Evolutionary conservation across 2,329 filamentous ascomycete genomes (phyloP), one percentile per base, ranked within the genome.

Genomic region (Cucurbitaria berberidis): DNA sequence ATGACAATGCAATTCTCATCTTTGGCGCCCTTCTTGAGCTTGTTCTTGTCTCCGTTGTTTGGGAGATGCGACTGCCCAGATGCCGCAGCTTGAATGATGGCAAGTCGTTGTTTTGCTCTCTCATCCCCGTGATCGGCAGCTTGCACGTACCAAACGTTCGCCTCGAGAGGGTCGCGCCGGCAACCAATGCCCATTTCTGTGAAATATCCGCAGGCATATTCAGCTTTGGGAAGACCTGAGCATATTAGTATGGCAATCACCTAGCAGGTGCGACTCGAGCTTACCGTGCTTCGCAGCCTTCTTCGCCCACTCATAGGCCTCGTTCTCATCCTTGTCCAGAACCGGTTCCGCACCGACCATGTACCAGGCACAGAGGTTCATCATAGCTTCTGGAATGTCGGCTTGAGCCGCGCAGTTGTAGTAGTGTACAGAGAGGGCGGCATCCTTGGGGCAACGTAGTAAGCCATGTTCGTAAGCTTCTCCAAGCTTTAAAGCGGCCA

Each of bases 151-250:
- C 93, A 98, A 27, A 96, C 90, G 69, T 99, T 99, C 63, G 95
- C 93, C 75, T 97, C 93, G 38, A 99, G 84, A n/a, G 93, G 87
- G 73, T 99, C 95, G 43, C 91, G 87, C 32, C 92, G 89, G 74
- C 92, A 97, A 44, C 95, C 95, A 65, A 99, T 97, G 58, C 95
- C 95, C 90, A 96, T 96, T 75, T 99, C 95, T 5, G 93, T 97
- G 74, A 99, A 99, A 77, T 97, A 98, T 39, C 92, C 95, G 19
- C 96, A 86, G 0, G 95, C 91, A 67, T 98, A 99, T 73, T 97
- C 87, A n/a, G 95, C 95, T 81, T 82, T 82, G 27, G 77, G 69
- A 48, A 77, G 84, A 44, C 86, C 89, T 90, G 60, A 2, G 29
- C n/a, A 44, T 16, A 21, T 70, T 51, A 70, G 59, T 36, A 41